phyloP scores from a whole-genome alignment of 306 rosid genomes.

The Albizia julibrissin region DNA sequence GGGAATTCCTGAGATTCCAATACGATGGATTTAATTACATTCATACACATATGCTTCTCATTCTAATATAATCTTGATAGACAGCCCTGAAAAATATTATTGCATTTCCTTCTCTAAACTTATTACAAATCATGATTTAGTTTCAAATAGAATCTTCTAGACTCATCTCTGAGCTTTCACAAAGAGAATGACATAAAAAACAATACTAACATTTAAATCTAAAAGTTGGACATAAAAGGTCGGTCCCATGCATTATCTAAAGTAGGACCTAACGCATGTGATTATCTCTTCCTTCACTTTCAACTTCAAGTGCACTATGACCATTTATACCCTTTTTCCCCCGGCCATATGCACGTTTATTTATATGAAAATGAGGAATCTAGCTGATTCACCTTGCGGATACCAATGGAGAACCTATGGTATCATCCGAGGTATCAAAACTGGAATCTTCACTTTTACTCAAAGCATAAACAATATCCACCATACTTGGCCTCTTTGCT shows the following conservation, averaged over 20 bases:
- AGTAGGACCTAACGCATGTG: background rate
- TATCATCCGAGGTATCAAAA: slow-evolving; percentile 73
- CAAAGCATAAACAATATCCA: slow-evolving; percentile 76
- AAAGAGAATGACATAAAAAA: background rate
- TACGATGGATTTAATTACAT: too few relatives aligned
- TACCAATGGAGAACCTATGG: slow-evolving; percentile 46
- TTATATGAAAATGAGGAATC: background rate
- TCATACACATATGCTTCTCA: background rate
- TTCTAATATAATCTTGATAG: background rate
- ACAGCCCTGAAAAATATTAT: too few relatives aligned
- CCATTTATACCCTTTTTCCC: background rate
- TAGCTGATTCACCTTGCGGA: slow-evolving; percentile 51
- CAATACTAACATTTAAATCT: background rate
- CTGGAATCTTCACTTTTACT: slow-evolving; percentile 68
- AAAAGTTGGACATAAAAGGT: background rate
- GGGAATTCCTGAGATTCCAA: too few relatives aligned
- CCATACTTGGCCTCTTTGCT: slow-evolving; percentile 77
- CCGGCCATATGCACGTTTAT: background rate
- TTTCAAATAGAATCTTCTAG: background rate
- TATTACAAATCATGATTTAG: background rate
- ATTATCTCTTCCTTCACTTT: background rate
- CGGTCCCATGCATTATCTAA: background rate
- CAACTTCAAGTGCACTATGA: background rate
- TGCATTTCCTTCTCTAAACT: background rate
- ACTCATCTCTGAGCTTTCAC: background rate